These are phyloP conservation scores for Amniculicola lignicola DNA, from an alignment of 495 filamentous ascomycete species.

Conservation along the genomic window DNA sequence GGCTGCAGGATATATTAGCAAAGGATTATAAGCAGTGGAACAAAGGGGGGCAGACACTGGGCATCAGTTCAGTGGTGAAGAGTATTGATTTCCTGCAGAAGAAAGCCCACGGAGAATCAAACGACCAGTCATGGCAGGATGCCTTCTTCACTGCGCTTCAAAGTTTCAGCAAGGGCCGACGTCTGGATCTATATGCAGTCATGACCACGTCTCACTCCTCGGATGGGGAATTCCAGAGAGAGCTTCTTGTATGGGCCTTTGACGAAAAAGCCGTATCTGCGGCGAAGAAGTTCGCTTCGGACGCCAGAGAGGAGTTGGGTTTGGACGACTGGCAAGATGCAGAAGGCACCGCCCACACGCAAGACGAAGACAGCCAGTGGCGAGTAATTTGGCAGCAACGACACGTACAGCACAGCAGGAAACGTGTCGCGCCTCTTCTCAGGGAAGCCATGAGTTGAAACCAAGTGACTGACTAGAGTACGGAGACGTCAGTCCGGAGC, in stretches of 20 bases:
- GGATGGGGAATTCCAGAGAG: conserved; percentile 60
- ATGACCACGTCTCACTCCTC: conserved; percentile 66
- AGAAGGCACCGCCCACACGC: conserved; percentile 7
- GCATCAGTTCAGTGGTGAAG: conserved; percentile 71
- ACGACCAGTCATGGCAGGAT: conserved; percentile 36
- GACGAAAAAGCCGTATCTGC: conserved; percentile 46
- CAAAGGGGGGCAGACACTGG: conserved; percentile 59
- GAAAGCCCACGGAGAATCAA: conserved; percentile 50
- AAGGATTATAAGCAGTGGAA: conserved; percentile 94
- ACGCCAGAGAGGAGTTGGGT: conserved; percentile 49
- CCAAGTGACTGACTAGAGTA: neutral
- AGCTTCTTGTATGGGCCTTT: conserved; percentile 69
- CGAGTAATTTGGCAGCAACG: conserved; percentile 53
- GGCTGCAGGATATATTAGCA: conserved; percentile 68
- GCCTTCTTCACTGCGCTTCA: conserved; percentile 51
- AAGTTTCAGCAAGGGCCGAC: conserved; percentile 55
- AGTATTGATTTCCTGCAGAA: conserved; percentile 59
- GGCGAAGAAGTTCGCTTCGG: conserved; percentile 52
- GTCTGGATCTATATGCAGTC: conserved; percentile 64
- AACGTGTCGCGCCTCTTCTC: conserved; percentile 84
- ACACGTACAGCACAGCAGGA: conserved; percentile 68
- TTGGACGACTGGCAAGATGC: conserved; percentile 54
- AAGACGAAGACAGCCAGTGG: conserved; percentile 18
- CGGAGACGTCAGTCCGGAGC: neutral
- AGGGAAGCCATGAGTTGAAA: conserved; percentile 56